Evolutionary conservation across 495 filamentous ascomycete genomes (phyloP).

Genomic region (Hypoxylon subgilvum): DNA sequence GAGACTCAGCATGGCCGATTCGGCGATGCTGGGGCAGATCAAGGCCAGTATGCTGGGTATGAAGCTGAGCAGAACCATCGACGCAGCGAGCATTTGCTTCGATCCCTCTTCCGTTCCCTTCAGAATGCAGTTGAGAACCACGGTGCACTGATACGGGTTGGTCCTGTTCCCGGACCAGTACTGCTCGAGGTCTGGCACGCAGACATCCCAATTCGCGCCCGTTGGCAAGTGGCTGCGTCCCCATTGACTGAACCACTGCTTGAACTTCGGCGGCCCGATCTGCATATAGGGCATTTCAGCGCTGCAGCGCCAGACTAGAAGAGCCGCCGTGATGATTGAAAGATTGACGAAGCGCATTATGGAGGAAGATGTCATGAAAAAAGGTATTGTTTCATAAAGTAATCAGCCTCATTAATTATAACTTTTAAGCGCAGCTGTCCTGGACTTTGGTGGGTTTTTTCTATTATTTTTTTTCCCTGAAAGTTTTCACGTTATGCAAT

Average conservation of each 20-base stretch:
- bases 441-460: too few species aligned
- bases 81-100: background rate
- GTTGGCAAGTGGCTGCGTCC: background rate
- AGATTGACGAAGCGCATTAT: background rate
- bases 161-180: background rate
- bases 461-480: too few species aligned
- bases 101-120: background rate
- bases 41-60: background rate
- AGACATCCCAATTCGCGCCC: background rate
- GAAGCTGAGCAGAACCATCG: background rate
- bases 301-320: background rate
- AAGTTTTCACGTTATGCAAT: too few species aligned
- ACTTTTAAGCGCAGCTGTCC: too few species aligned
- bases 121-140: background rate
- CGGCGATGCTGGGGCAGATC: background rate
- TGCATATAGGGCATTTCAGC: background rate
- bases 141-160: background rate
- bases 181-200: background rate
- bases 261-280: background rate
- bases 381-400: too few species aligned
- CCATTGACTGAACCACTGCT: background rate
- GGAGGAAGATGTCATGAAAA: too few species aligned
- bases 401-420: too few species aligned
- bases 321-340: background rate
- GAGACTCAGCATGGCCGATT: background rate